phyloP scores from a whole-genome alignment of 1,284 basidiomycete genomes.

The Fomitopsis betulina region DNA sequence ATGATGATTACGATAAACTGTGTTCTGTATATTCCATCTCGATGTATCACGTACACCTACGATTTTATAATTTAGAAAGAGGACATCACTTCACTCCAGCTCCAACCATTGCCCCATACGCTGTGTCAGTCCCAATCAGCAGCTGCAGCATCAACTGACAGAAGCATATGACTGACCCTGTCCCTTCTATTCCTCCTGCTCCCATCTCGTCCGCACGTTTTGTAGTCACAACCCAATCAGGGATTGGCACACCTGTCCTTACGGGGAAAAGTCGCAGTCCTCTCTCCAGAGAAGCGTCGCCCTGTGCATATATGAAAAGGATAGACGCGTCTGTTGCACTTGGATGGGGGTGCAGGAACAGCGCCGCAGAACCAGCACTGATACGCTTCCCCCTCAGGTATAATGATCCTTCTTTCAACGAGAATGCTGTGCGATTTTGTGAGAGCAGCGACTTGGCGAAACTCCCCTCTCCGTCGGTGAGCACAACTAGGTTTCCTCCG shows the following conservation, averaged over 20 bases:
- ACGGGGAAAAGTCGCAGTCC: slow-evolving; percentile 71
- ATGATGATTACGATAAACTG: slow-evolving; percentile 31
- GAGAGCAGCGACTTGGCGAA: slow-evolving; percentile 19
- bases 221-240: slow-evolving; percentile 72
- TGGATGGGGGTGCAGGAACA: slow-evolving; percentile 72
- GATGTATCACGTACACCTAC: slow-evolving; percentile 33
- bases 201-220: slow-evolving; percentile 48
- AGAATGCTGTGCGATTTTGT: slow-evolving; percentile 27
- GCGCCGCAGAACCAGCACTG: slow-evolving; percentile 37
- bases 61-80: slow-evolving; percentile 36
- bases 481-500: slow-evolving; percentile 54
- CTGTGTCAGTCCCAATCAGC: slow-evolving; percentile 16
- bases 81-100: slow-evolving; percentile 54
- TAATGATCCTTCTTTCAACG: slow-evolving; percentile 17
- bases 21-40: slow-evolving; percentile 33
- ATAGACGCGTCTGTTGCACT: slow-evolving; percentile 31
- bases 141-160: background rate
- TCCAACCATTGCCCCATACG: slow-evolving; percentile 48
- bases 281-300: slow-evolving; percentile 55
- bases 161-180: slow-evolving; percentile 48
- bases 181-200: slow-evolving; percentile 67
- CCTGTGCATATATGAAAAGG: slow-evolving; percentile 59
- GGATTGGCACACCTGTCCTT: slow-evolving; percentile 69
- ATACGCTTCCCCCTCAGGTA: slow-evolving; percentile 14
- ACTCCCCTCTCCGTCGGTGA: slow-evolving; percentile 30